Conservation (phyloP, 1,139 yeast species). For the Trichomonascaceae sp. region DNA sequence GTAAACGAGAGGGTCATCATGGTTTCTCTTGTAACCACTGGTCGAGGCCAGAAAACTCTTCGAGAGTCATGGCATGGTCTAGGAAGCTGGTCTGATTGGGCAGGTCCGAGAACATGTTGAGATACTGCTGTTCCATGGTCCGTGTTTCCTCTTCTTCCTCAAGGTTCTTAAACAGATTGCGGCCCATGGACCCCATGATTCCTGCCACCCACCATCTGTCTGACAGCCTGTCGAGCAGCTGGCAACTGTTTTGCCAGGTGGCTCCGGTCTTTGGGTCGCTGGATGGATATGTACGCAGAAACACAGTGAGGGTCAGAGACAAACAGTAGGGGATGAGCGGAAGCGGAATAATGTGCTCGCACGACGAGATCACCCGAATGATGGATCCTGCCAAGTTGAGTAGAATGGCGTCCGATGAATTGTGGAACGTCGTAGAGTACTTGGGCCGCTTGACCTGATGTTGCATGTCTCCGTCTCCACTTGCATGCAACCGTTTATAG, state of each 20-base stretch:
- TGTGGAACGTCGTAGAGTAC: background rate
- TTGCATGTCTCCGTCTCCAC: slow-evolving; percentile 8
- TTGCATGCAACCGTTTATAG: slow-evolving; percentile 16
- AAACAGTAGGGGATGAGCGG: slow-evolving; percentile 25
- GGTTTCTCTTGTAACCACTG: slow-evolving; percentile 16
- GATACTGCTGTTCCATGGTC: slow-evolving; percentile 19
- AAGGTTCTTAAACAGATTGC: slow-evolving; percentile 19
- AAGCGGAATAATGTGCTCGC: slow-evolving; percentile 18
- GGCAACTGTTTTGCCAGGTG: slow-evolving; percentile 20
- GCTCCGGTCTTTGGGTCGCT: slow-evolving; percentile 18
- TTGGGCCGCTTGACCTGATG: slow-evolving; percentile 3
- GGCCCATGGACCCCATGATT: slow-evolving; percentile 27
- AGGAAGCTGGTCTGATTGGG: slow-evolving; percentile 26
- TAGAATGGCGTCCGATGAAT: slow-evolving; percentile 9
- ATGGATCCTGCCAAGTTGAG: slow-evolving; percentile 22
- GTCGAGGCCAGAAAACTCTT: slow-evolving; percentile 17
- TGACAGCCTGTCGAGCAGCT: slow-evolving; percentile 19
- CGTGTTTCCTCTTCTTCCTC: slow-evolving; percentile 6
- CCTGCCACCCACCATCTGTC: slow-evolving; percentile 28
- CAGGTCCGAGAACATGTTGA: slow-evolving; percentile 24
- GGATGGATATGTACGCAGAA: slow-evolving; percentile 22
- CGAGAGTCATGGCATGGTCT: slow-evolving; percentile 21
- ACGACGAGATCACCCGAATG: slow-evolving; percentile 16
- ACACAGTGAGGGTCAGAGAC: slow-evolving; percentile 24
- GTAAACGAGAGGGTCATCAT: too few relatives aligned